phyloP scores from a whole-genome alignment of 805 yeast species.

The Blastobotrys mokoenaii region DNA sequence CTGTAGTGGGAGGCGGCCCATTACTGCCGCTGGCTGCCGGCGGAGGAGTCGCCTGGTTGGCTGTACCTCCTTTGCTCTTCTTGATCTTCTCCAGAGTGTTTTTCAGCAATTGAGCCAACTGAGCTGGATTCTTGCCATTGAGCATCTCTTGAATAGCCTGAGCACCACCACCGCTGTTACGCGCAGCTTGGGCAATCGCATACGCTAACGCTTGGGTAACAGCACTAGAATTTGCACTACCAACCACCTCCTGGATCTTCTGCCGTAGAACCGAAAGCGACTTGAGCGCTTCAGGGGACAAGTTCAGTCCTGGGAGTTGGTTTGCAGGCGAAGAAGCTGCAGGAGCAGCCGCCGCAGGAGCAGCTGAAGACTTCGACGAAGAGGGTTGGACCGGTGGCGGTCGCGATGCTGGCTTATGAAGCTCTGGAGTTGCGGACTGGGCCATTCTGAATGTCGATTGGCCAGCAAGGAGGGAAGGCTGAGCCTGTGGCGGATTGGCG shows the following conservation, averaged over 20 bases:
- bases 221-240: conserved; percentile 74
- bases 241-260: conserved; percentile 73
- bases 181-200: conserved; percentile 86
- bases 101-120: conserved; percentile 17
- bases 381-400: no score
- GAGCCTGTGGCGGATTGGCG: neutral
- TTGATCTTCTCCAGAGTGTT: conserved; percentile 15
- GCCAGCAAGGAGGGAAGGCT: conserved; percentile 23
- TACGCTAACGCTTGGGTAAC: conserved; percentile 87
- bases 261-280: conserved; percentile 79
- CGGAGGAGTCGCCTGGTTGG: conserved; percentile 7
- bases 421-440: neutral
- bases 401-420: no score
- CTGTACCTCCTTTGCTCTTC: conserved; percentile 4
- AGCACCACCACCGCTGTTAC: conserved; percentile 37
- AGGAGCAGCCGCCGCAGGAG: conserved; percentile 1
- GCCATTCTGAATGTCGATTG: conserved; percentile 14
- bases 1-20: neutral
- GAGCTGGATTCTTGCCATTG: conserved; percentile 20
- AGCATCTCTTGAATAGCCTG: conserved; percentile 18
- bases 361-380: neutral
- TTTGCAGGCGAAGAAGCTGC: conserved; percentile 2
- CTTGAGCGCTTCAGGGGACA: conserved; percentile 56
- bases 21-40: conserved; percentile 1
- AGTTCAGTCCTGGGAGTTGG: conserved; percentile 13